Evolutionary conservation across 2,329 filamentous ascomycete genomes (phyloP), one percentile per base, ranked within the genome.

Genomic region (Aspergillus latus): DNA sequence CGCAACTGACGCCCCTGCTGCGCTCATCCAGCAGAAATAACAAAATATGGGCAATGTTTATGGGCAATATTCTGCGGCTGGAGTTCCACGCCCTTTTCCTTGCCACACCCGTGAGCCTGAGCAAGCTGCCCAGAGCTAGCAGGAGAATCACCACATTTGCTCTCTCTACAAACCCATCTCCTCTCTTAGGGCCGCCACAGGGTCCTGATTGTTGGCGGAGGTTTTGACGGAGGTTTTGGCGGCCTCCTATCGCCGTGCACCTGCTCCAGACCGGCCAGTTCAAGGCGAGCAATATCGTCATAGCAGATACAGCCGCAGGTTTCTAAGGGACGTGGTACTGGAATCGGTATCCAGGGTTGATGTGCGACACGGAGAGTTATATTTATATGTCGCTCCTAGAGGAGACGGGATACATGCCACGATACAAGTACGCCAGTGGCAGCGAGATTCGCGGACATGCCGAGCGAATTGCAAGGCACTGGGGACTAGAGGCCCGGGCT

Each of bases 301-400:
- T 46, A 3, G 26, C 30, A 4, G 43, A 46, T 4, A 30, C 13
- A 7, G 43, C 43, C 7, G 43, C 7, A 7, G 43, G 13, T 2
- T 46, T 46, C 43, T 21, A 26, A 4, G 43, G 43, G 4, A 30
- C 28, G 4, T 46, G 43, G 42, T 44, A 77, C 60, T 79, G 74
- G 74, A 80, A 81, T 52, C 68, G 75, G 6, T 80, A 80, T 54
- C 78, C 78, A 5, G 78, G 79, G 2, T 58, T 78, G 5, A 69
- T 68, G 63, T 86, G 82, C 65, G 84, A 87, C 61, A 71, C 84
- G 2, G 84, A 87, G 69, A 77, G 76, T 51, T 85, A 82, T 15
- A 48, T 58, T 37, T 60, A 59, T 21, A 54, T 62, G 55, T 50
- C 58, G 13, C 57, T 34, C 36, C 59, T 50, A 34, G 61, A 52